A percentile compares a stretch with the other conserved stretches of the same genome.
Evolutionary conservation across 257 asterid species (phyloP).

Genomic region (Solanum chiquidenum): DNA sequence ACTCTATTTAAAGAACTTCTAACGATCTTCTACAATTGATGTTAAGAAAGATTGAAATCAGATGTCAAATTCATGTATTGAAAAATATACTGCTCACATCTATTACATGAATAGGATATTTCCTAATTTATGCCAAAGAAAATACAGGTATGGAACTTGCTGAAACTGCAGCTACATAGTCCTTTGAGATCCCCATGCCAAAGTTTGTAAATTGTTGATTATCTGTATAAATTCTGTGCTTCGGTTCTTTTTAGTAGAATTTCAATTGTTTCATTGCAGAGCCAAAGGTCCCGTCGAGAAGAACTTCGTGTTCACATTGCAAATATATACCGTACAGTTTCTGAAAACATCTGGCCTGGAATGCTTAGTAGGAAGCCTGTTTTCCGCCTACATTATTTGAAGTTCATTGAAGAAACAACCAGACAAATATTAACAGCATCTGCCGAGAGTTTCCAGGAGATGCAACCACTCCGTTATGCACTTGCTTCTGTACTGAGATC

Average conservation of each 20-base stretch:
- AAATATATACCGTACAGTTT: constrained; percentile 80
- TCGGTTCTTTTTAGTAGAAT: background rate
- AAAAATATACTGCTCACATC: background rate
- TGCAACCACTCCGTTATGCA: constrained; percentile 88
- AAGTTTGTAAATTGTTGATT: background rate
- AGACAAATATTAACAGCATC: constrained; percentile 61
- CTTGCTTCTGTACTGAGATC: constrained; percentile 92
- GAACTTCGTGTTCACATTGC: constrained; percentile 86
- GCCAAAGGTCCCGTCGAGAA: constrained; percentile 94
- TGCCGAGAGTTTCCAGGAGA: constrained; percentile 79
- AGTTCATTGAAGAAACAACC: constrained; percentile 90
- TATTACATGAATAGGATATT: background rate
- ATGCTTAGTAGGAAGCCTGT: constrained; percentile 89
- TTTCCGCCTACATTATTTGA: constrained; percentile 93
- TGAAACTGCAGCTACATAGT: background rate
- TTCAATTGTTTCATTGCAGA: constrained; percentile 32
- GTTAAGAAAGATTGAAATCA: background rate
- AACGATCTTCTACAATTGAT: background rate
- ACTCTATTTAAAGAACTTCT: background rate
- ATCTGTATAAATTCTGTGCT: background rate
- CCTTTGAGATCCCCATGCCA: background rate
- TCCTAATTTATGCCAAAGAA: background rate
- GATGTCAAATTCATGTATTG: background rate
- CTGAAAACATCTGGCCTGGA: constrained; percentile 98
- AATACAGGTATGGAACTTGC: background rate